Percentiles rank a stretch among this genome's conserved stretches.
Conservation (phyloP, 345 rosid genomes). For the Populus pruinosa region DNA sequence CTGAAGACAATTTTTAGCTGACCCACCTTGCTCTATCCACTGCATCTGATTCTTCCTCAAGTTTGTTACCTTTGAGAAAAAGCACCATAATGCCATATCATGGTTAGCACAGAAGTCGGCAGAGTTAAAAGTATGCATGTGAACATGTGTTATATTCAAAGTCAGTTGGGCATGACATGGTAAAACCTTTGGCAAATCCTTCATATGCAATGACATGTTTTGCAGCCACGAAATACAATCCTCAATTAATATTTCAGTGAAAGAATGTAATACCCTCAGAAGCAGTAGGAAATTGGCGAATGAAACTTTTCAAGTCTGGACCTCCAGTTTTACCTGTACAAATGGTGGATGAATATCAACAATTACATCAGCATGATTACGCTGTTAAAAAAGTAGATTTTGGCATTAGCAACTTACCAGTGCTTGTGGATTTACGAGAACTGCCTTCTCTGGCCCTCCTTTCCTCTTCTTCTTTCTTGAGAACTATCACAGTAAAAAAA, state of each 20-base stretch:
- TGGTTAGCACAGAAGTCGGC: conserved; percentile 2
- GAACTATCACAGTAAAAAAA: conserved; percentile 36
- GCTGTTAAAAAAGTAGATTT: neutral
- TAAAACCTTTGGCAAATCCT: conserved; percentile 6
- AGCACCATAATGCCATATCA: conserved; percentile 2
- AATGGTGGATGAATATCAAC: conserved; percentile 3
- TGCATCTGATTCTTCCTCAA: conserved; percentile 38
- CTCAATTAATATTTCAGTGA: neutral
- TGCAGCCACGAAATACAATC: neutral
- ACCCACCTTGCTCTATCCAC: conserved; percentile 41
- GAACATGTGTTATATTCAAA: neutral
- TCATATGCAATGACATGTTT: conserved; percentile 9
- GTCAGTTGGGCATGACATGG: neutral
- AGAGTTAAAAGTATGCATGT: neutral
- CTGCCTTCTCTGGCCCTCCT: conserved; percentile 65
- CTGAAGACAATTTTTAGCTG: conserved; percentile 10
- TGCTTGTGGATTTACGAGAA: conserved; percentile 34
- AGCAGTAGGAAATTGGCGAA: conserved; percentile 64
- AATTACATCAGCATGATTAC: neutral
- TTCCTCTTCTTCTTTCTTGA: conserved; percentile 85
- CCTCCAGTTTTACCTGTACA: conserved; percentile 65
- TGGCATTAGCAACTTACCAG: conserved; percentile 37
- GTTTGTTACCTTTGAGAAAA: conserved; percentile 42
- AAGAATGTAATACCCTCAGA: conserved; percentile 48
- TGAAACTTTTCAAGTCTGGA: conserved; percentile 83